phyloP scores from a whole-genome alignment of 768 basidiomycete species.

The Hortiboletus flavorubellus region DNA sequence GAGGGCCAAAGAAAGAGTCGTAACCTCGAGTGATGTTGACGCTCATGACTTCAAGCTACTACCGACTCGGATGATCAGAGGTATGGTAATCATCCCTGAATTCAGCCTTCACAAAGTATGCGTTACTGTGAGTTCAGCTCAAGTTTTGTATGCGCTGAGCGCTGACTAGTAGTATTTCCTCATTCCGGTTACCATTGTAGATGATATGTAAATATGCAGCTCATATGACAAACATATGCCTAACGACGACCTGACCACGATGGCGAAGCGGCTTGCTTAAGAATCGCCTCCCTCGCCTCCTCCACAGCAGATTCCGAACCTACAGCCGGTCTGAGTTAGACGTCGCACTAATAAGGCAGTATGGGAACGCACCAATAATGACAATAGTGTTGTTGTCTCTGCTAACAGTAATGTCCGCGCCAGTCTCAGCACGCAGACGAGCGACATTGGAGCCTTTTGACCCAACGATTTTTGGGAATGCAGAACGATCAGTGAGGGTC shows the following conservation, averaged over 20 bases:
- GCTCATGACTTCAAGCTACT: constrained; percentile 7
- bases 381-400: constrained; percentile 85
- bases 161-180: not conserved
- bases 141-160: too few relatives aligned
- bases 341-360: not conserved
- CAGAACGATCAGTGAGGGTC: constrained; percentile 74
- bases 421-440: constrained; percentile 83
- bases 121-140: not conserved
- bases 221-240: constrained; percentile 7
- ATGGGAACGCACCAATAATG: constrained; percentile 62
- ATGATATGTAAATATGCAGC: constrained; percentile 23
- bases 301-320: constrained; percentile 66
- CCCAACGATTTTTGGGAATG: constrained; percentile 93
- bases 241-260: constrained; percentile 22
- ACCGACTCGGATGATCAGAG: too few relatives aligned
- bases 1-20: constrained; percentile 61
- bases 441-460: constrained; percentile 87
- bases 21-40: constrained; percentile 29
- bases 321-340: constrained; percentile 28
- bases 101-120: not conserved
- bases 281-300: constrained; percentile 75
- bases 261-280: constrained; percentile 48
- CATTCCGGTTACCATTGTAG: constrained; percentile 19
- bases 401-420: constrained; percentile 89
- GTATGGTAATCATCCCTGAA: not conserved